Conservation (phyloP, 129 eudicot species). For the Saposhnikovia divaricata region DNA sequence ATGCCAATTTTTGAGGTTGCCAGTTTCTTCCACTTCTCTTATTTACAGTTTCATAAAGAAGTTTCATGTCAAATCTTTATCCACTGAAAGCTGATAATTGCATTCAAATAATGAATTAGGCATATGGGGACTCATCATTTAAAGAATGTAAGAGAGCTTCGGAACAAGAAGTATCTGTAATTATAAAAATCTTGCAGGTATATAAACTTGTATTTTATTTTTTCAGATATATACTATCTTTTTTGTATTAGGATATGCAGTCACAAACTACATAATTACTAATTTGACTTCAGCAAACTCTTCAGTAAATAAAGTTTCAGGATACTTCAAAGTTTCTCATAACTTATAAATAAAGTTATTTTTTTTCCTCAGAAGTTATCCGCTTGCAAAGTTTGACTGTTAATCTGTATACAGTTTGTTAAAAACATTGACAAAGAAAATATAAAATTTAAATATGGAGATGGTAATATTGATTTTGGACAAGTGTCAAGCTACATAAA, state of each 20-base stretch:
- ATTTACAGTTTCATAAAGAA: background rate
- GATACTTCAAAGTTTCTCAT: background rate
- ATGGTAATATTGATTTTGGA: background rate
- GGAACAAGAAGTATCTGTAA: conserved; percentile 63
- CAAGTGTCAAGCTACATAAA: background rate
- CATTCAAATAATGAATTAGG: conserved; percentile 33
- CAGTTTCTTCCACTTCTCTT: background rate
- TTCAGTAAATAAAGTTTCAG: background rate
- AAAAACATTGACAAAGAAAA: background rate
- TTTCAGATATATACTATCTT: background rate
- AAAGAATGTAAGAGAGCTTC: conserved; percentile 87
- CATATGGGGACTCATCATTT: conserved; percentile 90
- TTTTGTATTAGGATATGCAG: background rate
- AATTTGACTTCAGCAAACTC: conserved; percentile 4
- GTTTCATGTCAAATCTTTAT: background rate
- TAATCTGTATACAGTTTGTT: background rate
- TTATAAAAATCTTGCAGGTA: conserved; percentile 76
- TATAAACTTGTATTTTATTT: conserved; percentile 1
- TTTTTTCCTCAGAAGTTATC: background rate
- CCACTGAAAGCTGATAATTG: conserved; percentile 6
- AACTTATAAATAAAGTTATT: background rate
- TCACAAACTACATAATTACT: background rate
- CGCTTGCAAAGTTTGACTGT: background rate
- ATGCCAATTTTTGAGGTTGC: conserved; percentile 92
- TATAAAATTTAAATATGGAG: background rate